Evolutionary conservation across 352 stramenopile species (phyloP).

Genomic region (Globisporangium ultimum): DNA sequence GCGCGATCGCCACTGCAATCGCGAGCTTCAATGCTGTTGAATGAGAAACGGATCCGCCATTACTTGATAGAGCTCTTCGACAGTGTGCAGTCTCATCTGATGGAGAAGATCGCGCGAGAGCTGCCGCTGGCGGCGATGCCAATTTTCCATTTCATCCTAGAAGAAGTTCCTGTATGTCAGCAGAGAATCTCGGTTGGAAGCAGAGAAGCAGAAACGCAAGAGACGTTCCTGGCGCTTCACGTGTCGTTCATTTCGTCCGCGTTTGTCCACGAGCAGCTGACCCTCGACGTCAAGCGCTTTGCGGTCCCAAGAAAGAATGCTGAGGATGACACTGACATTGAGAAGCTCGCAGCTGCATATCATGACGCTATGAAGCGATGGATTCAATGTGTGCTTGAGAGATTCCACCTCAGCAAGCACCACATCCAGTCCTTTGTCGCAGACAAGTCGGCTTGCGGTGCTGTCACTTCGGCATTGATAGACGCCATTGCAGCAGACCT

Average conservation of each 20-base stretch:
- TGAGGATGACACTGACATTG: neutral
- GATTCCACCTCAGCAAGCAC: slow-evolving; percentile 5
- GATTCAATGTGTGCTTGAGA: slow-evolving; percentile 1
- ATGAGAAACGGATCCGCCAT: slow-evolving; percentile 8
- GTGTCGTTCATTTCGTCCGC: slow-evolving; percentile 11
- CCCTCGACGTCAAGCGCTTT: slow-evolving; percentile 7
- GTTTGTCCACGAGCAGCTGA: slow-evolving; percentile 8
- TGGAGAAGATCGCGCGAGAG: neutral
- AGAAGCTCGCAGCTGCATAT: slow-evolving; percentile 5
- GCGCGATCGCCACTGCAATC: neutral
- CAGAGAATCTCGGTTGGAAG: no score
- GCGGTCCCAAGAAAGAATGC: neutral
- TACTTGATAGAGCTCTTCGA: slow-evolving; percentile 14
- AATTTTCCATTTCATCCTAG: slow-evolving; percentile 12
- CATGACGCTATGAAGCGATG: neutral
- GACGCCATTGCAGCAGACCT: slow-evolving; percentile 1
- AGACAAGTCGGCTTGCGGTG: neutral
- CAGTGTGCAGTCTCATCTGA: neutral
- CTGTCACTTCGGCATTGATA: neutral
- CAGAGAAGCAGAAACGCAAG: neutral
- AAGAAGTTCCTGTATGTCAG: neutral
- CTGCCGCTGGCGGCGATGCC: neutral
- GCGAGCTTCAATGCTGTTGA: neutral
- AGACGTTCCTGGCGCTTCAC: slow-evolving; percentile 6
- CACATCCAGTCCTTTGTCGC: slow-evolving; percentile 11